Evolutionary conservation across 441 rosid species (phyloP).

Genomic region (Erodium texanum): DNA sequence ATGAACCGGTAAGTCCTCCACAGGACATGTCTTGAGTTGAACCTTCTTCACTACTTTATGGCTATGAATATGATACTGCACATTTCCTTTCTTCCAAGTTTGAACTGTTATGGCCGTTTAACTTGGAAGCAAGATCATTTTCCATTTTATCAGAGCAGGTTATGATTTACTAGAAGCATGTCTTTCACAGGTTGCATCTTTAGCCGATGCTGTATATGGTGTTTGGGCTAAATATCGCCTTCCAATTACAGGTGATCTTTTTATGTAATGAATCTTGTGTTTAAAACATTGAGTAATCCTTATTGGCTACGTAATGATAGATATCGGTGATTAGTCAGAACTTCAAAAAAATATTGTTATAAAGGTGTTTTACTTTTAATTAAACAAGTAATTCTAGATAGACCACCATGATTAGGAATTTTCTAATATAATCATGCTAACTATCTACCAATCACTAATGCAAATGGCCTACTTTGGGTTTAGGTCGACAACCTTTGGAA

Average conservation of each 20-base stretch:
- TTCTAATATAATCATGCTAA: background rate
- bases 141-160: background rate
- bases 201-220: slow-evolving; percentile 64
- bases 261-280: background rate
- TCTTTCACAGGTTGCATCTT: slow-evolving; percentile 43
- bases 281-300: background rate
- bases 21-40: background rate
- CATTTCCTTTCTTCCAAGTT: background rate
- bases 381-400: background rate
- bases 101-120: background rate
- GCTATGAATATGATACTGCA: background rate
- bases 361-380: background rate
- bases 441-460: background rate
- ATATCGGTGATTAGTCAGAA: background rate
- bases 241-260: slow-evolving; percentile 51
- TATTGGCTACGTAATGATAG: background rate
- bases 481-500: slow-evolving; percentile 71
- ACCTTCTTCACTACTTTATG: background rate
- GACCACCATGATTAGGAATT: background rate
- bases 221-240: slow-evolving; percentile 85
- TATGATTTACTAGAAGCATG: slow-evolving; percentile 6
- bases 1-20: slow-evolving; percentile 51
- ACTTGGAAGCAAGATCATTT: background rate
- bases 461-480: slow-evolving; percentile 15
- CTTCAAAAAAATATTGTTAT: background rate